Percentiles rank a stretch among this genome's conserved stretches.
Evolutionary conservation across 352 stramenopile genomes (phyloP).

Genomic region (Phytophthora vignae): DNA sequence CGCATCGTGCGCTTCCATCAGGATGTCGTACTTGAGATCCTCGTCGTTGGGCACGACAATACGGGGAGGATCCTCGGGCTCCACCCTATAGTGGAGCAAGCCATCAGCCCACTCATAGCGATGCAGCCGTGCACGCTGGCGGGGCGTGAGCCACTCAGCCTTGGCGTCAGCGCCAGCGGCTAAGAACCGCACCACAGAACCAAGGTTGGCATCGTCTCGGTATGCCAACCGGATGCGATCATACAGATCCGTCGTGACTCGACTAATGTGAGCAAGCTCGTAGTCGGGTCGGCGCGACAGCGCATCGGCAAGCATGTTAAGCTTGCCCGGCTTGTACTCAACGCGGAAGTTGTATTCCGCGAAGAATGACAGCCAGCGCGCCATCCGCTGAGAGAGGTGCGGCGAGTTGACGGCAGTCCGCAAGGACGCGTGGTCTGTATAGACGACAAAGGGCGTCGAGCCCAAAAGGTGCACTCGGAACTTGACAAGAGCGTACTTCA

Average conservation of each 20-base stretch:
- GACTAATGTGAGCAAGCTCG: not conserved
- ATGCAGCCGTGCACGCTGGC: no score
- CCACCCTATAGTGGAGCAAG: no score
- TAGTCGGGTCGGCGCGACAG: not conserved
- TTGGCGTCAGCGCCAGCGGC: not conserved
- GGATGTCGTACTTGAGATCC: no score
- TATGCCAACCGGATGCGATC: slow-evolving; percentile 4
- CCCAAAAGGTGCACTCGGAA: no score
- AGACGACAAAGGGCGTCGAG: no score
- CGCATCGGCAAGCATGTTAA: not conserved
- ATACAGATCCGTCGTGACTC: slow-evolving; percentile 6
- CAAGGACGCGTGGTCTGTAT: no score
- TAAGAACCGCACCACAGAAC: not conserved
- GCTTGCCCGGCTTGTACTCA: slow-evolving; percentile 13
- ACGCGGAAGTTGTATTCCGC: slow-evolving; percentile 30
- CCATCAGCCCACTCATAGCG: no score
- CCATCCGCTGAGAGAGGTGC: slow-evolving; percentile 19
- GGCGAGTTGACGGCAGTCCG: no score
- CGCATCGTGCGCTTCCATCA: no score
- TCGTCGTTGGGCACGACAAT: no score
- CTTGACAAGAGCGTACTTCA: no score
- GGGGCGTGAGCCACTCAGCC: not conserved
- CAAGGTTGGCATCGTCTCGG: not conserved
- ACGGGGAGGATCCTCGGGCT: no score
- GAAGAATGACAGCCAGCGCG: slow-evolving; percentile 29